Evolutionary conservation across 768 basidiomycete species (phyloP).

Genomic region (Naematelia aurantialba): DNA sequence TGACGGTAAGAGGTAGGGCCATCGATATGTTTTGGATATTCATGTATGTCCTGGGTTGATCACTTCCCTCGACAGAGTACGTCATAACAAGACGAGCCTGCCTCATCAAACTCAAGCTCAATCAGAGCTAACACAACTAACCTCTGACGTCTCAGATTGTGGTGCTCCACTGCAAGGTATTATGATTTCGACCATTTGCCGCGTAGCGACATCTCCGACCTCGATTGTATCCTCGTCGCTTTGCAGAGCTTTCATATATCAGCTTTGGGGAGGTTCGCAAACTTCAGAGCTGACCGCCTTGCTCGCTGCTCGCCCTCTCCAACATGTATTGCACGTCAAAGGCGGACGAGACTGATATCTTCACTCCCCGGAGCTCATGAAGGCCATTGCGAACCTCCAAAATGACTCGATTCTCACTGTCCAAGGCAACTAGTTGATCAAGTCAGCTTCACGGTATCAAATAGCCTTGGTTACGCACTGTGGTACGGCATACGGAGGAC

Average conservation of each 20-base stretch:
- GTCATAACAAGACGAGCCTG: slow-evolving; percentile 66
- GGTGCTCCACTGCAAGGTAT: slow-evolving; percentile 46
- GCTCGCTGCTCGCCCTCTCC: slow-evolving; percentile 6
- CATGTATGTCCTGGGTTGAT: slow-evolving; percentile 10
- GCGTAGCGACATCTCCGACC: slow-evolving; percentile 19
- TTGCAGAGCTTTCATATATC: not conserved
- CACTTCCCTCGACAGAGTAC: slow-evolving; percentile 57
- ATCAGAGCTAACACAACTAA: slow-evolving; percentile 1
- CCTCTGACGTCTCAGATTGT: slow-evolving; percentile 52
- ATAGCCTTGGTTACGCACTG: slow-evolving; percentile 24
- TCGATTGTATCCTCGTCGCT: slow-evolving; percentile 3
- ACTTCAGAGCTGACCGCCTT: slow-evolving; percentile 2
- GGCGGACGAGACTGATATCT: slow-evolving; percentile 8
- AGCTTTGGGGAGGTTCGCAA: not conserved
- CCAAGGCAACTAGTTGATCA: slow-evolving; percentile 33
- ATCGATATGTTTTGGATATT: slow-evolving; percentile 52
- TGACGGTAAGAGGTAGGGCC: slow-evolving; percentile 79
- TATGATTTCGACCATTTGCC: slow-evolving; percentile 24
- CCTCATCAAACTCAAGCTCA: not conserved
- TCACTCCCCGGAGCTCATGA: slow-evolving; percentile 26
- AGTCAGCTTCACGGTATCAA: not conserved
- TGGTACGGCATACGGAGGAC: slow-evolving; percentile 52
- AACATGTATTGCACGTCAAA: slow-evolving; percentile 18
- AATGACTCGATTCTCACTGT: slow-evolving; percentile 34
- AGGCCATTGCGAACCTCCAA: slow-evolving; percentile 40